These are phyloP conservation scores for Glaciozyma martinii DNA, from an alignment of 768 basidiomycete genomes.

Conservation along the genomic window DNA sequence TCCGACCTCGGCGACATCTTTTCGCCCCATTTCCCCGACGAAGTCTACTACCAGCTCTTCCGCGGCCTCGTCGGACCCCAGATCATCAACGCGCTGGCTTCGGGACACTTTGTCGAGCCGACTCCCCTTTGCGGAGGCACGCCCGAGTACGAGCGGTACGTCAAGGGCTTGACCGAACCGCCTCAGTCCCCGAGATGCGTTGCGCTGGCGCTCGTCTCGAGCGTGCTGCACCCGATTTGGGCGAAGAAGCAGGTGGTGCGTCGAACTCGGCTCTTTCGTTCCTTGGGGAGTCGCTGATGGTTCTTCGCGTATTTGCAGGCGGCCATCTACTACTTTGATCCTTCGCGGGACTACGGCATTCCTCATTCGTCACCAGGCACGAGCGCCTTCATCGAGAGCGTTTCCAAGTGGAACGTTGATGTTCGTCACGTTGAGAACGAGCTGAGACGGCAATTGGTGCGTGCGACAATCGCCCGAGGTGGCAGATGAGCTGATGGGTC, in stretches of 20 bases:
- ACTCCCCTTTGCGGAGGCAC: slow-evolving; percentile 90
- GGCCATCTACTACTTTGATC: slow-evolving; percentile 41
- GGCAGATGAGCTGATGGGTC: background rate
- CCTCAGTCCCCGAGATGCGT: slow-evolving; percentile 88
- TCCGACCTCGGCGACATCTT: slow-evolving; percentile 88
- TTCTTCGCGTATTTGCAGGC: slow-evolving; percentile 10
- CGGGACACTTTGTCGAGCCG: slow-evolving; percentile 71
- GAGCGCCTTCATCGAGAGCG: slow-evolving; percentile 75
- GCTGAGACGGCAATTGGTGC: slow-evolving; percentile 87
- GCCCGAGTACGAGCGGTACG: slow-evolving; percentile 84
- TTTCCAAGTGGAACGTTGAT: slow-evolving; percentile 80
- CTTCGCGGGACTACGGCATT: slow-evolving; percentile 43
- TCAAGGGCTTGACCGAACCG: slow-evolving; percentile 91
- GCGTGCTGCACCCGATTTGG: slow-evolving; percentile 74
- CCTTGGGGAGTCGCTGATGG: background rate
- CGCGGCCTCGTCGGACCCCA: slow-evolving; percentile 82
- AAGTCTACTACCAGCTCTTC: slow-evolving; percentile 91
- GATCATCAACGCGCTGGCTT: slow-evolving; percentile 88
- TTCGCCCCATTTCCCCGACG: slow-evolving; percentile 86
- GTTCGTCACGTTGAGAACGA: slow-evolving; percentile 84
- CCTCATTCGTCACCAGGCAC: slow-evolving; percentile 69
- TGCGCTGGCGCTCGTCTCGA: slow-evolving; percentile 75
- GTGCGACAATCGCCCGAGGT: slow-evolving; percentile 35
- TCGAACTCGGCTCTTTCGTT: background rate
- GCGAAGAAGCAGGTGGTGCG: slow-evolving; percentile 56